phyloP scores from a whole-genome alignment of 2,329 filamentous ascomycete species.

The Magnaporthiopsis incrustans region DNA sequence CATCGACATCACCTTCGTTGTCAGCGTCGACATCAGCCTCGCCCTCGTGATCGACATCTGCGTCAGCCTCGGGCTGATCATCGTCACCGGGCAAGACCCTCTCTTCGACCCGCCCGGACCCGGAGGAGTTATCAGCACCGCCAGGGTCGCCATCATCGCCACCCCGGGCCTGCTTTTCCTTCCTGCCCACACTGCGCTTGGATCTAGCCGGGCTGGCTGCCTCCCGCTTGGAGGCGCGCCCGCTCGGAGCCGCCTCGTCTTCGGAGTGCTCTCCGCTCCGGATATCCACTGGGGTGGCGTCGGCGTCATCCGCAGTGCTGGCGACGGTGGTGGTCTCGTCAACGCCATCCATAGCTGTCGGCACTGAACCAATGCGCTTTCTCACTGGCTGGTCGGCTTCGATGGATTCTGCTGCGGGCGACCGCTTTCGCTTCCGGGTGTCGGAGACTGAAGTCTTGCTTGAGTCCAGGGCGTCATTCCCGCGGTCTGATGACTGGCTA shows the following conservation, averaged over 20 bases:
- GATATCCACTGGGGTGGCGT: constrained; percentile 16
- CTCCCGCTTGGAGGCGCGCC: constrained; percentile 16
- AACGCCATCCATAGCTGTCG: constrained; percentile 27
- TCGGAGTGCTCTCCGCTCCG: constrained; percentile 24
- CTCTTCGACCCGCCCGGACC: constrained; percentile 11
- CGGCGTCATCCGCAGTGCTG: constrained; percentile 16
- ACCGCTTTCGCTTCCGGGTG: constrained; percentile 44
- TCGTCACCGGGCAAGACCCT: constrained; percentile 15
- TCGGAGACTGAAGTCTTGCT: constrained; percentile 22
- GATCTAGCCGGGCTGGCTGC: constrained; percentile 15
- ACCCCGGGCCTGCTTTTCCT: constrained; percentile 15
- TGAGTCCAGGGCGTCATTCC: constrained; percentile 19
- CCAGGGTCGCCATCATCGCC: constrained; percentile 1
- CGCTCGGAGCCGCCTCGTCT: constrained; percentile 18
- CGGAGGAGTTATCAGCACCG: not conserved
- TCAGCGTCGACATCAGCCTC: constrained; percentile 48
- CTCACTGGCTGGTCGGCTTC: constrained; percentile 40
- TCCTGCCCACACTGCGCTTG: constrained; percentile 26
- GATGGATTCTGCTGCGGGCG: constrained; percentile 33
- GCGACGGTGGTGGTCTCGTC: constrained; percentile 29
- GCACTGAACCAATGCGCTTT: constrained; percentile 46
- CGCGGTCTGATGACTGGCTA: constrained; percentile 8
- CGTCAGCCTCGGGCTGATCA: constrained; percentile 21
- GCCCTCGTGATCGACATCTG: constrained; percentile 40
- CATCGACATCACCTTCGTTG: constrained; percentile 52